Conservation (phyloP, 345 rosid species). For the Firmiana major region DNA sequence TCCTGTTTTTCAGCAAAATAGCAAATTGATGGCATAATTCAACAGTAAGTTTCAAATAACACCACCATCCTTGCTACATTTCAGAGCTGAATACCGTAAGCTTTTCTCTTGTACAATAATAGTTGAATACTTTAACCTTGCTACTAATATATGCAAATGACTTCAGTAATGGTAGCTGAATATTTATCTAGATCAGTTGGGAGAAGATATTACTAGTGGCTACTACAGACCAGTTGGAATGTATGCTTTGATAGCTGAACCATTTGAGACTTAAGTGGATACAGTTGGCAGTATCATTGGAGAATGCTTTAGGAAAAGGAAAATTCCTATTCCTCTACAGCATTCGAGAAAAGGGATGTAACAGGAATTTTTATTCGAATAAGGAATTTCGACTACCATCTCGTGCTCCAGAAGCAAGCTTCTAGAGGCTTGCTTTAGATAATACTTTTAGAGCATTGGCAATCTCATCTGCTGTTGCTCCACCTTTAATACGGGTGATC, state of each 20-base stretch:
- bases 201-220: neutral
- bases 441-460: conserved; percentile 50
- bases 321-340: neutral
- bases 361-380: neutral
- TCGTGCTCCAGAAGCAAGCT: conserved; percentile 17
- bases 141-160: neutral
- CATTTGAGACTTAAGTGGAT: neutral
- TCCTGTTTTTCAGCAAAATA: too few relatives aligned
- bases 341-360: neutral
- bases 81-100: neutral
- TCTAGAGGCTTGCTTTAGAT: conserved; percentile 39
- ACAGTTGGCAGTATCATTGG: neutral
- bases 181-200: neutral
- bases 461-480: conserved; percentile 47
- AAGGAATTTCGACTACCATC: neutral
- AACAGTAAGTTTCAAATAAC: neutral
- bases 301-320: neutral
- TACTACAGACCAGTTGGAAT: neutral
- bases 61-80: neutral
- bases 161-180: neutral
- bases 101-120: neutral
- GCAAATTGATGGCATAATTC: neutral
- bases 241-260: neutral
- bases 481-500: conserved; percentile 40
- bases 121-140: neutral